Base-by-base conservation (phyloP, 2,329 filamentous ascomycete species). In the Alternaria longipes region DNA sequence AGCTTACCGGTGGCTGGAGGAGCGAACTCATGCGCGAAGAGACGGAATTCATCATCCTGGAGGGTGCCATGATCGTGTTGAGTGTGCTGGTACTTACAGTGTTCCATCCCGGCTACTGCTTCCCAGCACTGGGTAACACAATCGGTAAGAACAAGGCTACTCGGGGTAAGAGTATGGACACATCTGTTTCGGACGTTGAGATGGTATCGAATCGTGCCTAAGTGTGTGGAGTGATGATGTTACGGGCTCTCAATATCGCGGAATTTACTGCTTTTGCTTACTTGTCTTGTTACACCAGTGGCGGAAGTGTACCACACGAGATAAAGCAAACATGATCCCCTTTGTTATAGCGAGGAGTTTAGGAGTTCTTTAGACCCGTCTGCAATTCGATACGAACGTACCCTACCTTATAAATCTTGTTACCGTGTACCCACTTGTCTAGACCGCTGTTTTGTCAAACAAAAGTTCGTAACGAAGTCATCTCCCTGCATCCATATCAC, bases 21-120 rank as follows among this genome's bases (percentile, higher is more conserved):
- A 80, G 79, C 60, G 61, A 75, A 22, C 65, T 85, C 40, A 84
- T 84, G 74, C 81, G 83, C 66, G 73, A 85, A 40, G 79, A 86
- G 70, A 59, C 72, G 2, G 77, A 80, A 18, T 85, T 86, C 67
- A 82, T 86, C 67, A 72, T 81, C 6, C 72, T 86, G 3, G 84
- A 86, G 63, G 84, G 84, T n/a, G 80, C 81, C 4, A 86, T 86
- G 83, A 83, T 87, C 52, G 76, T 77, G 4, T 69, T 85, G 12
- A 80, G 84, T 3, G 76, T 79, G n/a, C 57, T 81, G 4, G 73
- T 69, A 1, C 71, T 86, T 60, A 86, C 83, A 1, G 63, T 78
- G 1, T 79, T 84, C 50, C 84, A 86, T 66, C 85, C 85, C 0
- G 76, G 76, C 12, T 74, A 69, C 62, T 78, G 72, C 68, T 79